phyloP scores from a whole-genome alignment of 2,329 filamentous ascomycete species.

The Pleomassaria siparia region DNA sequence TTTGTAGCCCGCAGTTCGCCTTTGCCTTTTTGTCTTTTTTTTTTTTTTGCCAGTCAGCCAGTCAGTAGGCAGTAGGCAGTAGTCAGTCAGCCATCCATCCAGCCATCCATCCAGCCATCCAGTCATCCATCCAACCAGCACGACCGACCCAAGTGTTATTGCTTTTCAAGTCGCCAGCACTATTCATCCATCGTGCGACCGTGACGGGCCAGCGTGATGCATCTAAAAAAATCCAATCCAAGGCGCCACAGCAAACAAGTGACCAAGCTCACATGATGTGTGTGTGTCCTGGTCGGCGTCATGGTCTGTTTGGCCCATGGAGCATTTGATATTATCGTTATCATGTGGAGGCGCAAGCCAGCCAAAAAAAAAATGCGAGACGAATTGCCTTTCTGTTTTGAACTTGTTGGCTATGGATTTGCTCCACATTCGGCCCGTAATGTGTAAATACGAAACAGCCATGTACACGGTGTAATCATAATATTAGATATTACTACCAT shows the following conservation, averaged over 20 bases:
- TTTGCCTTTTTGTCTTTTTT: neutral
- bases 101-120: too few species aligned
- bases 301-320: slow-evolving; percentile 17
- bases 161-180: slow-evolving; percentile 33
- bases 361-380: slow-evolving; percentile 4
- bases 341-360: slow-evolving; percentile 5
- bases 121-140: too few species aligned
- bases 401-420: neutral
- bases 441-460: slow-evolving; percentile 8
- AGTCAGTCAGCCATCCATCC: too few species aligned
- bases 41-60: slow-evolving; percentile 10
- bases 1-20: slow-evolving; percentile 15
- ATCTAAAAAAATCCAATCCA: slow-evolving; percentile 27
- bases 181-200: slow-evolving; percentile 36
- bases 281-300: slow-evolving; percentile 25
- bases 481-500: too few species aligned
- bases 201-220: slow-evolving; percentile 16
- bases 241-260: slow-evolving; percentile 25
- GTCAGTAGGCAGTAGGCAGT: too few species aligned
- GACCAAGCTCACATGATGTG: slow-evolving; percentile 21
- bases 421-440: slow-evolving; percentile 2
- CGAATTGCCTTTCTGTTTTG: neutral
- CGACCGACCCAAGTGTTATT: slow-evolving; percentile 20
- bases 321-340: neutral
- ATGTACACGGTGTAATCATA: slow-evolving; percentile 11